phyloP scores from a whole-genome alignment of 2,329 filamentous ascomycete genomes.

The Epichloe sylvatica region DNA sequence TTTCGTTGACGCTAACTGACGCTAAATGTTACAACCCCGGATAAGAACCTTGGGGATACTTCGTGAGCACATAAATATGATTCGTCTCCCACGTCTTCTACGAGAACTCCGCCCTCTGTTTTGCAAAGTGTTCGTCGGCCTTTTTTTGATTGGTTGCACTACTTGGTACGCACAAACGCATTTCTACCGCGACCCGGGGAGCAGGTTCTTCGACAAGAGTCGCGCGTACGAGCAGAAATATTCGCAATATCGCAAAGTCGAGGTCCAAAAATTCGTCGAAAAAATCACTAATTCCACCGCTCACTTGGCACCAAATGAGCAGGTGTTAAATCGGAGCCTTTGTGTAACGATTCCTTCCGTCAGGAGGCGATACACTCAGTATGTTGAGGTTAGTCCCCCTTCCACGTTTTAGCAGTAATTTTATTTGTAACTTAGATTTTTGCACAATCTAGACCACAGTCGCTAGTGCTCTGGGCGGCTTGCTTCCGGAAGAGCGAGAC shows the following conservation, averaged over 20 bases:
- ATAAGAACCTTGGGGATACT: too few species aligned
- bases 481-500: not conserved
- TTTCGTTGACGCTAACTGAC: too few species aligned
- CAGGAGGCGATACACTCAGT: not conserved
- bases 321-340: not conserved
- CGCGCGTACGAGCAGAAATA: slow-evolving; percentile 1
- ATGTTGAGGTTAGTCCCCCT: not conserved
- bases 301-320: not conserved
- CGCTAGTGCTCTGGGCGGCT: not conserved
- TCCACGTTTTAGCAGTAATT: not conserved
- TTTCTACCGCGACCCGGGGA: not conserved
- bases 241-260: not conserved
- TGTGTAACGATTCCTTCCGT: not conserved
- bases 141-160: not conserved
- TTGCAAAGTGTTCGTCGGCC: not conserved
- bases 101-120: not conserved
- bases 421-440: not conserved
- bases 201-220: not conserved
- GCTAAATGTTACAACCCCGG: too few species aligned
- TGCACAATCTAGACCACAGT: not conserved
- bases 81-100: not conserved
- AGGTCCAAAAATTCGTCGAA: not conserved
- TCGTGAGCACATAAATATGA: not conserved
- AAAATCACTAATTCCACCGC: not conserved
- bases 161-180: not conserved